Evolutionary conservation across 169 alveolate species (phyloP), one percentile per base, ranked within the genome.

Genomic region (Plasmodium cynomolgi): DNA sequence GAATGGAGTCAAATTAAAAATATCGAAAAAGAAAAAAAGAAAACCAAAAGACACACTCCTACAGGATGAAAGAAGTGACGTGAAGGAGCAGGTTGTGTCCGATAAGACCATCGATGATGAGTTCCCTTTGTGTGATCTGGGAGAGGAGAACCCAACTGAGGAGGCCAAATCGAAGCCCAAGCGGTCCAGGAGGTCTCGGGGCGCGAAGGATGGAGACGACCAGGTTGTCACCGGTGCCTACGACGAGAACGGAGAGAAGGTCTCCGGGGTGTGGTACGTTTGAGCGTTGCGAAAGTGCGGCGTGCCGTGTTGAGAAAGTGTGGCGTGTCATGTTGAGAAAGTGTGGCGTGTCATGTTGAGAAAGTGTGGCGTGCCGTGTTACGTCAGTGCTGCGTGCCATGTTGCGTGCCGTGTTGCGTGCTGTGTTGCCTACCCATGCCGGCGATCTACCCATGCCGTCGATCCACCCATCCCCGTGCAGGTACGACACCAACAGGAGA

Each of bases 401-500:
- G 58, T 0, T 1, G 17, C 15, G 13, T 41, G 54, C 54, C 54
- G 17, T 9, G 15, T 0, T 41, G 0, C 54, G 7, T 47, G 9
- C 44, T 6, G 44, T 37, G 6, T 37, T 6, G 1, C 44, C 56
- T 47, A 15, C 20, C 58, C 54, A 33, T 26, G 13, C 17, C 56
- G n/a, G 29, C 7, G 7, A 3, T 4, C 20, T 47, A 15, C 20
- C 58, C 54, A 33, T 26, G 13, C 17, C 56, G n/a, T 29, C 7
- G 7, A 34, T 13, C 29, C 56, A 15, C n/a, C 56, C n/a, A 17
- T 17, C 5, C 29, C 83, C 31, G 23, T 23, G 13, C 37, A 88
- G 94, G 94, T 88, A 88, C 17, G 94, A 88, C 31, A 88, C 94
- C 1, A 88, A 88, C 39, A 58, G 94, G 62, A 88, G 94, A 41